phyloP scores from a whole-genome alignment of 345 rosid species.

The Litchi chinensis region DNA sequence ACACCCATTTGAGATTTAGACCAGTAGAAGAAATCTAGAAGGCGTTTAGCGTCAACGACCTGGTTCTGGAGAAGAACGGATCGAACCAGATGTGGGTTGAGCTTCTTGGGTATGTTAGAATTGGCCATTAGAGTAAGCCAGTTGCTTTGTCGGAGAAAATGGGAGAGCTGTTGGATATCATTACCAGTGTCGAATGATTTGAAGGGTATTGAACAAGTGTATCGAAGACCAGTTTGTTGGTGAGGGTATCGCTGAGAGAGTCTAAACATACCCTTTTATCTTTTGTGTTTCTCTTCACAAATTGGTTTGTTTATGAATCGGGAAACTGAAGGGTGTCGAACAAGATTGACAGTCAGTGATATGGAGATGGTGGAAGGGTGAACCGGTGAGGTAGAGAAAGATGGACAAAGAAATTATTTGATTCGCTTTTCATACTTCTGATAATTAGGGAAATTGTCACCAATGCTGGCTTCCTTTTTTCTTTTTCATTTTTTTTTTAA shows the following conservation, averaged over 20 bases:
- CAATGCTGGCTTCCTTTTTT: too few relatives aligned
- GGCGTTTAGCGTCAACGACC: slow-evolving; percentile 26
- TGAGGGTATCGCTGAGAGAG: slow-evolving; percentile 3
- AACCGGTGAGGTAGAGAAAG: too few relatives aligned
- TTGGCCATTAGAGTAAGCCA: slow-evolving; percentile 30
- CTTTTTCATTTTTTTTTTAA: too few relatives aligned
- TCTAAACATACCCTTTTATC: not conserved
- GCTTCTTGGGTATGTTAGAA: slow-evolving; percentile 19
- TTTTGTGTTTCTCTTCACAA: too few relatives aligned
- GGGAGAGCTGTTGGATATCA: slow-evolving; percentile 9
- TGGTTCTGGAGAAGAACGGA: slow-evolving; percentile 29
- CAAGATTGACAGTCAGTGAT: too few relatives aligned
- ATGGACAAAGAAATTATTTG: too few relatives aligned
- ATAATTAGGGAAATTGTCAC: too few relatives aligned
- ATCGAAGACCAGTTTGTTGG: not conserved
- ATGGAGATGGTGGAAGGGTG: too few relatives aligned
- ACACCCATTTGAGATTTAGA: slow-evolving; percentile 18
- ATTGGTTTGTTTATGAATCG: too few relatives aligned
- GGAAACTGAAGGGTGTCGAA: not conserved
- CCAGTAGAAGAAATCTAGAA: slow-evolving; percentile 37
- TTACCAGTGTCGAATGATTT: not conserved
- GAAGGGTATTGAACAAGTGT: not conserved
- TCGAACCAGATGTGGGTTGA: slow-evolving; percentile 36
- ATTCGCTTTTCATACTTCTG: too few relatives aligned
- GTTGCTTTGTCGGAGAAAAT: slow-evolving; percentile 22